Evolutionary conservation across 148 eudicot species (phyloP).

Genomic region (Selenicereus undatus): DNA sequence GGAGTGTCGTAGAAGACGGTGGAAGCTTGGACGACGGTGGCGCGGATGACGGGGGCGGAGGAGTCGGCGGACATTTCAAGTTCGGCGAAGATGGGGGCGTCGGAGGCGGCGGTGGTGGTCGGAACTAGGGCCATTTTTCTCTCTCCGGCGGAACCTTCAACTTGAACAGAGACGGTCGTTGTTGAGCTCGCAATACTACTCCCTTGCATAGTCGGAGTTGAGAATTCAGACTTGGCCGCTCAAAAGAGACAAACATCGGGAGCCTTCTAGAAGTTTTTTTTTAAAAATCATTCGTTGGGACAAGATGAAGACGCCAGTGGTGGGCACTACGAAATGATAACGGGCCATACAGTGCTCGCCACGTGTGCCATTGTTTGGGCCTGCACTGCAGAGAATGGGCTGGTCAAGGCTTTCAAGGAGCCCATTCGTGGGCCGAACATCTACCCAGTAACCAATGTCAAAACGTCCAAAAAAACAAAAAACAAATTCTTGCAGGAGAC

Average conservation of each 20-base stretch:
- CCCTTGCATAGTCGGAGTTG: background rate
- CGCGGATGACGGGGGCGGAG: constrained; percentile 64
- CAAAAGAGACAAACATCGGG: background rate
- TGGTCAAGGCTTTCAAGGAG: background rate
- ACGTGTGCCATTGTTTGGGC: background rate
- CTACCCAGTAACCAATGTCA: too few relatives aligned
- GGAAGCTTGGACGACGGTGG: constrained; percentile 95
- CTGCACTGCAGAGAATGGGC: background rate
- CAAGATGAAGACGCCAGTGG: background rate
- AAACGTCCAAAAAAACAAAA: too few relatives aligned
- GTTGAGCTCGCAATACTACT: background rate
- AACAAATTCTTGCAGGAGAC: too few relatives aligned
- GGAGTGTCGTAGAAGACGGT: constrained; percentile 93
- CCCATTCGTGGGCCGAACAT: background rate
- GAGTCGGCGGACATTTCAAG: constrained; percentile 71
- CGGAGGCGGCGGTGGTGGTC: constrained; percentile 12
- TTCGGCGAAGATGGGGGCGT: constrained; percentile 54
- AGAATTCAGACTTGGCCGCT: background rate
- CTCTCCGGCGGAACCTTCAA: constrained; percentile 1
- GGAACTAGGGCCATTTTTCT: constrained; percentile 55
- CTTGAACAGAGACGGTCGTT: background rate
- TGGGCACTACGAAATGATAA: background rate
- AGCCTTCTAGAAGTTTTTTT: background rate
- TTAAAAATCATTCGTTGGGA: background rate
- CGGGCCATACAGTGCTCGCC: background rate